Evolutionary conservation across 768 basidiomycete species (phyloP), one percentile per base, ranked within the genome.

Genomic region (Mycena kentingensis): DNA sequence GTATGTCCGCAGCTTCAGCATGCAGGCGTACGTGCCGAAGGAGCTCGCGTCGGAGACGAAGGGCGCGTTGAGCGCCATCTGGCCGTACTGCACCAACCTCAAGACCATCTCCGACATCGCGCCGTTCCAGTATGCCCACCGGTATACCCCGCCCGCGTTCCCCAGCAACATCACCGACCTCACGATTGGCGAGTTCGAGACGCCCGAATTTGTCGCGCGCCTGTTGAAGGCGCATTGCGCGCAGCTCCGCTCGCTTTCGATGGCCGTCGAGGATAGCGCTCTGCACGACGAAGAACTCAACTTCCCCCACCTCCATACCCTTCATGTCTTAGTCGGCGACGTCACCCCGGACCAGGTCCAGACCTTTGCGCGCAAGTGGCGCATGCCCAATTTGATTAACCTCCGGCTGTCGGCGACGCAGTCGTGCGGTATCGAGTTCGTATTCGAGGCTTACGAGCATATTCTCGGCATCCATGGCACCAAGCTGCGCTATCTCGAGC

Each of bases 401-500:
- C 37, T 38, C 19, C 37, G 37, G 11, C 6, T 38, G 8, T 8
- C 37, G 8, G n/a, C 37, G 13, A 38, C 13, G 37, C 37, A 38
- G 6, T n/a, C n/a, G n/a, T n/a, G n/a, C n/a, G n/a, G n/a, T n/a
- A n/a, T n/a, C n/a, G n/a, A n/a, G n/a, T 38, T 38, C 19, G 13
- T 15, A 7, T 8, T 8, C 37, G 13, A 8, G 6, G 19, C 7
- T 18, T 38, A 38, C 37, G 37, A 7, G 13, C 41, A 34, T n/a
- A 21, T 51, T 31, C 49, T 51, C 16, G 25, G 16, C 1, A 8
- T 11, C 13, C 41, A 43, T 16, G 49, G 49, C 18, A 21, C 11
- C 5, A 19, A 12, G 25, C 29, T 51, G 15, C 7, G 25, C n/a
- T 51, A 51, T 19, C 49, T 51, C 34, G 49, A 39, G 22, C 42